Conservation (phyloP, 2,329 filamentous ascomycete species). For the Balansia obtecta region DNA sequence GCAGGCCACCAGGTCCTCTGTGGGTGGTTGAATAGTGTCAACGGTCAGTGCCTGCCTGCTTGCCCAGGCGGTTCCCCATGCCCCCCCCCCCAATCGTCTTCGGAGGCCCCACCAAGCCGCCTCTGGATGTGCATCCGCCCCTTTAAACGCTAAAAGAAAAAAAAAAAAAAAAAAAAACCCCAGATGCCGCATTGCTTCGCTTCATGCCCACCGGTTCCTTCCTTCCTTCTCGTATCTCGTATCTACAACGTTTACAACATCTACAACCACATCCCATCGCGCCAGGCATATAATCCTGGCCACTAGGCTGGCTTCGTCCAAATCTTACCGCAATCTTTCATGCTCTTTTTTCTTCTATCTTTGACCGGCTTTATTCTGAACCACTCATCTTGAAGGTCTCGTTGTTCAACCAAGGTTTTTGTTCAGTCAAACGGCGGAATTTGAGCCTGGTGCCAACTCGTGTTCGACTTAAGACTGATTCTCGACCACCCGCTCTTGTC, state of each 20-base stretch:
- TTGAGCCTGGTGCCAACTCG: not conserved
- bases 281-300: not conserved
- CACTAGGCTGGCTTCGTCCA: too few relatives aligned
- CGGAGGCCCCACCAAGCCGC: not conserved
- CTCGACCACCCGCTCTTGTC: not conserved
- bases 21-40: too few relatives aligned
- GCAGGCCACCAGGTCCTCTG: too few relatives aligned
- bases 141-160: slow-evolving; percentile 3
- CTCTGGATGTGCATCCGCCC: slow-evolving; percentile 2
- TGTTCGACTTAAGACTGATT: not conserved
- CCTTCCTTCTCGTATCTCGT: not conserved
- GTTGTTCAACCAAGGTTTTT: not conserved
- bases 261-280: not conserved
- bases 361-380: not conserved
- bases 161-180: too few relatives aligned
- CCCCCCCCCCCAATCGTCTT: not conserved
- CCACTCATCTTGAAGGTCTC: not conserved
- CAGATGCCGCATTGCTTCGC: not conserved
- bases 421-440: not conserved
- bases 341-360: not conserved
- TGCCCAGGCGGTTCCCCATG: too few relatives aligned
- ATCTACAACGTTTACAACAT: not conserved
- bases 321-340: not conserved
- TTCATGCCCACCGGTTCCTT: not conserved
- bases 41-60: too few relatives aligned